phyloP scores from a whole-genome alignment of 176 grass and related monocot genomes.

The Bolboschoenus planiculmis region DNA sequence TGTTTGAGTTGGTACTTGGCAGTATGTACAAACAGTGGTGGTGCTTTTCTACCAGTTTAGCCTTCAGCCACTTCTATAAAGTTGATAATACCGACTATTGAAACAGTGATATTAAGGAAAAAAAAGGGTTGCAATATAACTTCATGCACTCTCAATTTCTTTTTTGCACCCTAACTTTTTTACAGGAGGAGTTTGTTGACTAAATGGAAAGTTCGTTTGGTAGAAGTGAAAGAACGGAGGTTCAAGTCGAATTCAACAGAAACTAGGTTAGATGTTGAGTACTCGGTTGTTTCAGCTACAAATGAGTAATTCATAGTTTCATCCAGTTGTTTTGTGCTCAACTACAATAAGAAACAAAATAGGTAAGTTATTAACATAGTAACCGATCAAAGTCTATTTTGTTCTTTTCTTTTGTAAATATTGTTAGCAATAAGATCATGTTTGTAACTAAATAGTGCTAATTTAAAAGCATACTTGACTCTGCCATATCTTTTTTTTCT shows the following conservation, averaged over 20 bases:
- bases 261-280: conserved; percentile 25
- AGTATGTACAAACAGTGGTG: background rate
- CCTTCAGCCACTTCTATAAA: background rate
- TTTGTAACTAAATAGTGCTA: background rate
- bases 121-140: too few species aligned
- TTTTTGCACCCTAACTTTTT: background rate
- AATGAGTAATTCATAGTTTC: conserved; percentile 23
- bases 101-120: background rate
- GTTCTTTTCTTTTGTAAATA: background rate
- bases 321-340: background rate
- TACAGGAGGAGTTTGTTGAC: conserved; percentile 48
- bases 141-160: too few species aligned
- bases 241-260: conserved; percentile 20
- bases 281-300: conserved; percentile 38
- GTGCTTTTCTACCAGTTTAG: background rate
- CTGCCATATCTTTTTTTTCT: background rate
- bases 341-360: background rate
- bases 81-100: background rate
- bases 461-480: background rate
- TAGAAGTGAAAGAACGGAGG: conserved; percentile 30
- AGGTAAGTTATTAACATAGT: background rate
- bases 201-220: conserved; percentile 44
- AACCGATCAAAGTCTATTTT: background rate
- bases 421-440: background rate
- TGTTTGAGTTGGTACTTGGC: background rate